phyloP scores from a whole-genome alignment of 1,139 yeast genomes.

The Yamadazyma epiphylla region DNA sequence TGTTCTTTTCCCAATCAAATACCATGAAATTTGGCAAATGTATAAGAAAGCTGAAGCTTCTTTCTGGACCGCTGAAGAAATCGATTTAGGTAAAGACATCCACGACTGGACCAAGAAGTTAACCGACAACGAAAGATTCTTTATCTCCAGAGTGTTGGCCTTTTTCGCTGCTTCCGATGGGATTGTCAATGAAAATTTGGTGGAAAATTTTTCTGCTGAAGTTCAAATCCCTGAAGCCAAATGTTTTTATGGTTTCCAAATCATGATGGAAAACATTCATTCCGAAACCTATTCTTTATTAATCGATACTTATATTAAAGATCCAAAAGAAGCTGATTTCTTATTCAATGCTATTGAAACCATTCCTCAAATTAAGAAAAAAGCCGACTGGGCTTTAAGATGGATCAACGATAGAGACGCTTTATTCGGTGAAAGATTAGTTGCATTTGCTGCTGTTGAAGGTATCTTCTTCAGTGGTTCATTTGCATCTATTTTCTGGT shows the following conservation, averaged over 20 bases:
- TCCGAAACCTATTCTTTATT: constrained; percentile 94
- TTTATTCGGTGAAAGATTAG: constrained; percentile 89
- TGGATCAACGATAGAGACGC: constrained; percentile 91
- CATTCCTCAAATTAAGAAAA: constrained; percentile 90
- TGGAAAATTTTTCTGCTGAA: constrained; percentile 95
- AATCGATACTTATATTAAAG: constrained; percentile 92
- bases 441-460: constrained; percentile 98
- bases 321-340: constrained; percentile 84
- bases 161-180: constrained; percentile 98
- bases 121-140: constrained; percentile 86
- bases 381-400: constrained; percentile 97
- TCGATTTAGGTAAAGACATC: constrained; percentile 87
- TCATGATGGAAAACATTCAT: constrained; percentile 99
- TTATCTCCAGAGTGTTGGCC: constrained; percentile 90
- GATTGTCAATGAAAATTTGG: constrained; percentile 93
- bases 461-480: constrained; percentile 98
- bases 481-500: constrained; percentile 97
- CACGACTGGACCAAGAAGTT: constrained; percentile 85
- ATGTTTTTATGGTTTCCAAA: constrained; percentile 98
- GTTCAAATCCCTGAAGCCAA: constrained; percentile 97
- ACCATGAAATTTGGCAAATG: constrained; percentile 98
- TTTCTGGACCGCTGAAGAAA: constrained; percentile 99
- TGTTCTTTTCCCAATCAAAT: constrained; percentile 94
- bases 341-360: constrained; percentile 92
- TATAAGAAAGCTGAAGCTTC: constrained; percentile 99